Evolutionary conservation across 192 early-diverging fungal species (phyloP), one percentile per base, ranked within the genome.

Genomic region (Oehlia diaphana): DNA sequence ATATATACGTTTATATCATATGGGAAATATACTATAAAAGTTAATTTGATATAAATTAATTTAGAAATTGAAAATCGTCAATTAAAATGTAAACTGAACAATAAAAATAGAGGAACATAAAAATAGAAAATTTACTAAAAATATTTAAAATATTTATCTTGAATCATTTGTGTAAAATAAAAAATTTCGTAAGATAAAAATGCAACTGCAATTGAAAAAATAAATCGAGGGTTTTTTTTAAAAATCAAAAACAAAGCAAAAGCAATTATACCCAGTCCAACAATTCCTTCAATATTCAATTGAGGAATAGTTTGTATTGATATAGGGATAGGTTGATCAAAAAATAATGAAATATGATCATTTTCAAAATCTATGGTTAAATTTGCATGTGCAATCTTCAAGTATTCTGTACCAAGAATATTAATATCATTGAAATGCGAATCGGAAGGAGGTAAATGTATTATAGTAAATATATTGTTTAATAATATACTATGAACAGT

Each of bases 221-320:
- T 3, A 12, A 53, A 53, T 4, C 1, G 21, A 49, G 10, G 12
- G 2, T 71, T 71, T 47, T 26, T 49, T 26, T 71, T 71, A 44
- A 71, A 49, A 39, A 71, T 71, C n/a, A 71, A 10, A 71, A 71
- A 47, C n/a, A 71, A 71, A 71, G 21, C 2, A 2, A 71, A 23
- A 23, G 37, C 6, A 71, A 71, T 6, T 71, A 71, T 49, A 26
- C 69, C 14, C 8, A 49, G 2, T 44, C 44, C 44, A 71, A 47
- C n/a, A 10, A 71, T 44, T 71, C n/a, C 23, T 10, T 49, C 14
- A 53, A 4, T 9, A 8, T 37, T 10, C 13, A 49, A 26, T 71
- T 71, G 16, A 21, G 13, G 31, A 31, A 1, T 31, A 31, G 31
- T 31, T 31, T 31, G 31, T 31, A 31, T 1, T 31, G 31, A 31